A percentile compares a stretch with the other conserved stretches of the same genome.
These are phyloP conservation scores for Cylindrodendrum hubeiense DNA, from an alignment of 2,329 filamentous ascomycete species.

Conservation along the genomic window DNA sequence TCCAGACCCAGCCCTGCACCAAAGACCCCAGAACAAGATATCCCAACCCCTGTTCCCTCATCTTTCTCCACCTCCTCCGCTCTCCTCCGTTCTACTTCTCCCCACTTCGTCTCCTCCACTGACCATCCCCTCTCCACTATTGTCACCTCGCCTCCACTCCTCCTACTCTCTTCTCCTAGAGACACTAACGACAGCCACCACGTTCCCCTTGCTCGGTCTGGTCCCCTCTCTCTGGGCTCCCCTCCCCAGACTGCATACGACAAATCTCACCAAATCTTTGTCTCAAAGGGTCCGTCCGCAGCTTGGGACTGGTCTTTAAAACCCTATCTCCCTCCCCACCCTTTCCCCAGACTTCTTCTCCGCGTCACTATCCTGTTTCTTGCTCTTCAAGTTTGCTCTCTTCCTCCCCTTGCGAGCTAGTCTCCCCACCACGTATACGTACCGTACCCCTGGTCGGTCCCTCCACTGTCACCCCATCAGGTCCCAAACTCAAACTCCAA, in stretches of 20 bases:
- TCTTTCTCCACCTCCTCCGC: conserved; percentile 36
- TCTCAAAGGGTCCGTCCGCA: conserved; percentile 19
- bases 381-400: conserved; percentile 3
- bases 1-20: conserved; percentile 26
- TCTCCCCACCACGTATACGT: conserved; percentile 11
- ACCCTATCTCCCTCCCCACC: conserved; percentile 36
- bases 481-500: conserved; percentile 7
- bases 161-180: conserved; percentile 15
- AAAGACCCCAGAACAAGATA: conserved; percentile 32
- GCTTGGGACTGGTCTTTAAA: conserved; percentile 37
- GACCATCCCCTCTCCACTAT: conserved; percentile 20
- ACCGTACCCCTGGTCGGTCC: conserved; percentile 15
- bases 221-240: conserved; percentile 27
- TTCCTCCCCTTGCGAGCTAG: conserved; percentile 5
- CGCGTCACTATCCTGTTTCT: conserved; percentile 16
- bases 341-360: conserved; percentile 33
- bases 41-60: conserved; percentile 25
- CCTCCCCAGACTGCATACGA: conserved; percentile 22
- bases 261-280: conserved; percentile 30
- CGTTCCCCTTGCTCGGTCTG: conserved; percentile 22
- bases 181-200: conserved; percentile 18
- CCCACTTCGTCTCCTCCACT: conserved; percentile 34
- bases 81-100: conserved; percentile 26
- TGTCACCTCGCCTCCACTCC: conserved; percentile 25
- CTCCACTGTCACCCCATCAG: conserved; percentile 22